A percentile compares a stretch with the other conserved stretches of the same genome.
These are phyloP conservation scores for Penicillium paneum DNA, from an alignment of 2,329 filamentous ascomycete species.

Conservation along the genomic window DNA sequence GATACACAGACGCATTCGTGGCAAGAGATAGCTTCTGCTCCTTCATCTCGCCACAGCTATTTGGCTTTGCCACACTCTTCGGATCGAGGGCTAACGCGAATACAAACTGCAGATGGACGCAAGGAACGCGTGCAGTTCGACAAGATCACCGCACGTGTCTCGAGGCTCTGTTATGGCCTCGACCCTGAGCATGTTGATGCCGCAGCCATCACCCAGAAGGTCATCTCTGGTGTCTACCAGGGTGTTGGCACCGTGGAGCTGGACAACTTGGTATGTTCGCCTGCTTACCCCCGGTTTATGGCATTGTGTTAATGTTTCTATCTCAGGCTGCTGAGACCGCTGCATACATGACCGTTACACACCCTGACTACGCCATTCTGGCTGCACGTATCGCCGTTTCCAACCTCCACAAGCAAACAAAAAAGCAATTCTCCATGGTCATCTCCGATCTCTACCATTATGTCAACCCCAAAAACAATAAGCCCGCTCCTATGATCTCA, in stretches of 20 bases:
- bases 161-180: constrained; percentile 93
- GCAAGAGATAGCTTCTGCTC: background rate
- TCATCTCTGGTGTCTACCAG: constrained; percentile 98
- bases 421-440: constrained; percentile 99
- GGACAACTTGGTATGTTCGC: constrained; percentile 78
- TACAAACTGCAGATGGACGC: constrained; percentile 71
- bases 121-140: constrained; percentile 99
- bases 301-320: constrained; percentile 22
- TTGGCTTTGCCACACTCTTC: constrained; percentile 17
- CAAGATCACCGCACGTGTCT: constrained; percentile 99
- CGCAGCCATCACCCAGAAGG: constrained; percentile 97
- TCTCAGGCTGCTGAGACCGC: constrained; percentile 91
- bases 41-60: background rate
- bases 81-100: constrained; percentile 19
- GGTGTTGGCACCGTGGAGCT: constrained; percentile 95
- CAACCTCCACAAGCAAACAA: constrained; percentile 99
- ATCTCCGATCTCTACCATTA: constrained; percentile 93
- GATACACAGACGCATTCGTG: background rate
- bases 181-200: constrained; percentile 95
- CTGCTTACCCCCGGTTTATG: background rate
- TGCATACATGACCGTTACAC: constrained; percentile 99
- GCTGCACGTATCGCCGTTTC: constrained; percentile 97
- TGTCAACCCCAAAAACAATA: constrained; percentile 87
- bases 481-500: constrained; percentile 88
- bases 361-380: constrained; percentile 98